Evolutionary conservation across 495 filamentous ascomycete species (phyloP).

Genomic region (Lindgomyces ingoldianus): DNA sequence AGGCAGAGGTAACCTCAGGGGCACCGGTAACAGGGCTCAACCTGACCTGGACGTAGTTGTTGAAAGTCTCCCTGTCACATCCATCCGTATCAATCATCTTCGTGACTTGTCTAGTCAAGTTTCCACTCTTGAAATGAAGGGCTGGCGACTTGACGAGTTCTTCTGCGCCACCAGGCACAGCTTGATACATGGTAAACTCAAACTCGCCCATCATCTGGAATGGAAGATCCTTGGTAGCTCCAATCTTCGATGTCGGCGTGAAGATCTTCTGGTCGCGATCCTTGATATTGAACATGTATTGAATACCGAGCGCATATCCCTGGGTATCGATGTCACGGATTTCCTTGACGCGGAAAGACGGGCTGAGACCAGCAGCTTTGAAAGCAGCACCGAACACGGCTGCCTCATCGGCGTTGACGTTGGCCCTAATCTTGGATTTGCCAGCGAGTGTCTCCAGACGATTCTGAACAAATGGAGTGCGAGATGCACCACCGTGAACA

Average conservation of each 20-base stretch:
- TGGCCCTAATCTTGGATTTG: conserved; percentile 78
- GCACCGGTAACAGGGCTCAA: conserved; percentile 75
- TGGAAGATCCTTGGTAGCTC: conserved; percentile 81
- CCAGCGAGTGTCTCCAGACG: conserved; percentile 75
- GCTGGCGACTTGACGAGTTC: conserved; percentile 56
- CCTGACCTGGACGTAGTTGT: conserved; percentile 73
- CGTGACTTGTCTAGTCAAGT: conserved; percentile 78
- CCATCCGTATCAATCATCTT: conserved; percentile 72
- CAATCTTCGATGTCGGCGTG: conserved; percentile 71
- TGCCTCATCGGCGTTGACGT: conserved; percentile 96
- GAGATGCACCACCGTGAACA: conserved; percentile 84
- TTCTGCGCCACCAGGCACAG: conserved; percentile 51
- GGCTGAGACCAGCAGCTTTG: conserved; percentile 85
- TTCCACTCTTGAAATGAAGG: conserved; percentile 66
- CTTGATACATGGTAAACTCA: conserved; percentile 76
- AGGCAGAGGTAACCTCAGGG: conserved; percentile 72
- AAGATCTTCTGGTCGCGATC: conserved; percentile 76
- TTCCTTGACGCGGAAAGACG: conserved; percentile 95
- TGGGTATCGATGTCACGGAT: conserved; percentile 77
- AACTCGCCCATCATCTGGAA: conserved; percentile 86
- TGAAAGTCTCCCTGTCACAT: conserved; percentile 74
- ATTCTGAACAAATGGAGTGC: conserved; percentile 93
- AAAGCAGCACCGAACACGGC: conserved; percentile 97
- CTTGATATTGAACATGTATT: conserved; percentile 60
- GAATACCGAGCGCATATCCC: conserved; percentile 69